Evolutionary conservation across 2,329 filamentous ascomycete genomes (phyloP).

Genomic region (Diplodia scrobiculata): DNA sequence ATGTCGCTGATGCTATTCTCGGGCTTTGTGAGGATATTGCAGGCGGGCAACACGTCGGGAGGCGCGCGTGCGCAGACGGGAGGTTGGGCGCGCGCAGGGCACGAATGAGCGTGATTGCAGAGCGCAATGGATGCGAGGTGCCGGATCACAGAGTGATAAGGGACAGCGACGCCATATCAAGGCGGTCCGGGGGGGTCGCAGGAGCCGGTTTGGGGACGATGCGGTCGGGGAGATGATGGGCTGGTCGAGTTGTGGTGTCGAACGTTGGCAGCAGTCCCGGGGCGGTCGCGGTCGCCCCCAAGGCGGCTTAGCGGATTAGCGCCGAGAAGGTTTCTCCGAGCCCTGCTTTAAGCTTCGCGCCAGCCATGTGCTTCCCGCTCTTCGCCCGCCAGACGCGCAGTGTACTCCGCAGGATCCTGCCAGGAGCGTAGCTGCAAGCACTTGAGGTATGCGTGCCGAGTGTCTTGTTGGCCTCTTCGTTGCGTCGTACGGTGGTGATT

Average conservation of each 20-base stretch:
- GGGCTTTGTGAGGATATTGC: not conserved
- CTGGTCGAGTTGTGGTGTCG: conserved; percentile 29
- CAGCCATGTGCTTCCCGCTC: conserved; percentile 1
- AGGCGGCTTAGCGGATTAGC: conserved; percentile 24
- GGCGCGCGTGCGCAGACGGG: conserved; percentile 28
- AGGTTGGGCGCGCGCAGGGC: conserved; percentile 29
- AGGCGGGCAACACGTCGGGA: conserved; percentile 7
- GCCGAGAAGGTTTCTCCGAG: conserved; percentile 29
- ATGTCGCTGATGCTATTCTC: conserved; percentile 16
- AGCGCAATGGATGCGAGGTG: conserved; percentile 23
- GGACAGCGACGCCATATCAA: conserved; percentile 25
- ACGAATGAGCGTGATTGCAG: conserved; percentile 28
- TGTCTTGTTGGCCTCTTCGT: not conserved
- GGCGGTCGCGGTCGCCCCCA: conserved; percentile 18
- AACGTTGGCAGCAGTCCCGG: conserved; percentile 20
- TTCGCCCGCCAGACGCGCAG: not conserved
- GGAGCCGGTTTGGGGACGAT: conserved; percentile 26
- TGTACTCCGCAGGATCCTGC: not conserved
- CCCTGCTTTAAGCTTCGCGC: conserved; percentile 28
- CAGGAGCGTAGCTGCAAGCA: not conserved
- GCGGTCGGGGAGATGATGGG: conserved; percentile 27
- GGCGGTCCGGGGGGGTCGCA: conserved; percentile 19
- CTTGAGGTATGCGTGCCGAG: not conserved
- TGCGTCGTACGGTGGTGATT: not conserved
- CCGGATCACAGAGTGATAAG: conserved; percentile 23